phyloP scores from a whole-genome alignment of 176 grass and related monocot genomes.

The Ampelocalamus luodianensis region DNA sequence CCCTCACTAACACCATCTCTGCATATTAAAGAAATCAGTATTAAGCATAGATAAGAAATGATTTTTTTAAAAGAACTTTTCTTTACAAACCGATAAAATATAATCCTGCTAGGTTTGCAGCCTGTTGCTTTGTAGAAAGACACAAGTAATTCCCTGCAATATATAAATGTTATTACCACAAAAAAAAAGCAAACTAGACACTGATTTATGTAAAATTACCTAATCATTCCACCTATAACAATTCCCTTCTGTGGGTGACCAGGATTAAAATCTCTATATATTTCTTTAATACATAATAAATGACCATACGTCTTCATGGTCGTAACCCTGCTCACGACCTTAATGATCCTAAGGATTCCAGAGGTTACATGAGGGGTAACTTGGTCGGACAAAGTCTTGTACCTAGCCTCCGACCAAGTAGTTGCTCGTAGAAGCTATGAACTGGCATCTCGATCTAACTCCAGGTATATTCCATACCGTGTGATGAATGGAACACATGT shows the following conservation, averaged over 20 bases:
- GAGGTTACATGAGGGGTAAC: too few relatives aligned
- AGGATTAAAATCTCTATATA: too few relatives aligned
- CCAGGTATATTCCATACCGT: too few relatives aligned
- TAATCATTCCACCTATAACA: conserved; percentile 69
- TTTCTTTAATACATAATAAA: too few relatives aligned
- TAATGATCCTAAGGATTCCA: too few relatives aligned
- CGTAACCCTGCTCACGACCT: too few relatives aligned
- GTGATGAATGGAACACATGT: too few relatives aligned
- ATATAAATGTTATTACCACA: background rate
- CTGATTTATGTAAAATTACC: conserved; percentile 42
- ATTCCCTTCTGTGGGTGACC: conserved; percentile 54
- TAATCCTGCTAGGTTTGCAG: conserved; percentile 62
- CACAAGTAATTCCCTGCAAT: conserved; percentile 68
- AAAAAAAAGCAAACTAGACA: conserved; percentile 15
- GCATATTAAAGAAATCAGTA: conserved; percentile 30
- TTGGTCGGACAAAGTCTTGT: too few relatives aligned
- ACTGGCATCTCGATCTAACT: too few relatives aligned
- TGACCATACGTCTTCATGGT: too few relatives aligned
- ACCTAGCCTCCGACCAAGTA: too few relatives aligned
- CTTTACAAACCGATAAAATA: conserved; percentile 71
- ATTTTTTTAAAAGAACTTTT: background rate
- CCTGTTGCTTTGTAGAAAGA: conserved; percentile 59
- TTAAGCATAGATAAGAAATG: background rate
- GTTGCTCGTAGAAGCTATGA: too few relatives aligned
- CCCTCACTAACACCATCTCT: conserved; percentile 94